Evolutionary conservation across 78 protist species (phyloP), one percentile per base, ranked within the genome.

Genomic region (Dictyostelium citrinum): DNA sequence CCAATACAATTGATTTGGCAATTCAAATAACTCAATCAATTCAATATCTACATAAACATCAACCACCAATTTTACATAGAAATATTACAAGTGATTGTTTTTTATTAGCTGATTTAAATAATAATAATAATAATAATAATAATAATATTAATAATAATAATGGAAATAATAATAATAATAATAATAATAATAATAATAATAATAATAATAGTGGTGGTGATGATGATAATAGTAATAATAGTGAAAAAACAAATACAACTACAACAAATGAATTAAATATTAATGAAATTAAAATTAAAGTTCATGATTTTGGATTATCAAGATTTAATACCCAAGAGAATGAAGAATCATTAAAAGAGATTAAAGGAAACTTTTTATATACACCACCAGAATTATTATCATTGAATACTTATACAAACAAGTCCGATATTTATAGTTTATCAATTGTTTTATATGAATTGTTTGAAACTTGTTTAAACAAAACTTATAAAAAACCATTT

Each of bases 361-460:
- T 88, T 20, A 61, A 46, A 33, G 85, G 81, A 3, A 67, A 67
- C 31, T 88, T 46, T 29, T 43, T 88, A 17, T 88, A 88, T 49
- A 64, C 93, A 64, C 93, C 93, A 68, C 93, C 93, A 27, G 93
- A 88, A 9, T 35, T 88, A 14, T 16, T 76, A 22, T 61, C 76
- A 3, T 70, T 77, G 39, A 45, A 31, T 22, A 24, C 82, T 29
- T 90, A 29, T 33, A 49, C 81, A 43, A 1, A 46, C 10, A 82
- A 90, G 71, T 82, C 95, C 0, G 95, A 90, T 90, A 58, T 90
- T 17, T 90, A 90, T 51, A 83, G 91, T 70, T 81, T 49, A 43
- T 45, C 91, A 16, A 90, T 90, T 67, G 95, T 90, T 5, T 29
- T 90, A 2, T 90, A 80, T 80, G 91, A 90, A 33, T 20, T 90